These are phyloP conservation scores for Paramecium biaurelia DNA, from an alignment of 73 alveolate genomes.

Conservation along the genomic window DNA sequence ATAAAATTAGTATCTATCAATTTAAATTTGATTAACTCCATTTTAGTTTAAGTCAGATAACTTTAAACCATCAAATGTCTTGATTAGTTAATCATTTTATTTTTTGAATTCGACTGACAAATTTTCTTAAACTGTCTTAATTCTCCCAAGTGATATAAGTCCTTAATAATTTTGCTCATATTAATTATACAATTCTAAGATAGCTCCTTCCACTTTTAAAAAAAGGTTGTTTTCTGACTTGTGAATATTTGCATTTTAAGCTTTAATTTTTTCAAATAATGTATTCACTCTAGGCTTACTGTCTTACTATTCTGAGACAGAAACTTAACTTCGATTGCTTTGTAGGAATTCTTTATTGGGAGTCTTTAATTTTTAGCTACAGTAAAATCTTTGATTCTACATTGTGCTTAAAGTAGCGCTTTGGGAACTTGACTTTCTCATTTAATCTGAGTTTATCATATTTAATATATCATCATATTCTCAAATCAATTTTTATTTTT, in stretches of 20 bases:
- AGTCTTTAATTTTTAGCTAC: neutral
- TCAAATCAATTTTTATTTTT: neutral
- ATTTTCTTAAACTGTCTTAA: neutral
- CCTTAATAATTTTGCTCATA: conserved; percentile 38
- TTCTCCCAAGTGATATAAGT: neutral
- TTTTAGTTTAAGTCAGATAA: neutral
- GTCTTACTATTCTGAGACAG: neutral
- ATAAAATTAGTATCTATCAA: conserved; percentile 30
- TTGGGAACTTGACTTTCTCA: neutral
- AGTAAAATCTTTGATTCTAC: neutral
- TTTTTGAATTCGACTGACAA: neutral
- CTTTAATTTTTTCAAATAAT: neutral
- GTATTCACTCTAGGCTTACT: neutral
- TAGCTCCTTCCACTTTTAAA: neutral
- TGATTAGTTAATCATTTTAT: conserved; percentile 1
- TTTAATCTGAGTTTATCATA: neutral
- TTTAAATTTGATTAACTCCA: neutral
- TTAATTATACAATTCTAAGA: conserved; percentile 19
- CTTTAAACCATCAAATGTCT: conserved; percentile 24
- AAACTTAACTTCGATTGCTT: conserved; percentile 16
- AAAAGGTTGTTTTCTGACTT: neutral
- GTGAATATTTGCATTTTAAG: neutral
- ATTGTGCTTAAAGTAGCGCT: neutral
- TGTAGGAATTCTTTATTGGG: neutral
- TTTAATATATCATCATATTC: neutral